A percentile compares a stretch with the other conserved stretches of the same genome.
Conservation (phyloP, 2,329 filamentous ascomycete genomes). For the Bipolaris oryzae region DNA sequence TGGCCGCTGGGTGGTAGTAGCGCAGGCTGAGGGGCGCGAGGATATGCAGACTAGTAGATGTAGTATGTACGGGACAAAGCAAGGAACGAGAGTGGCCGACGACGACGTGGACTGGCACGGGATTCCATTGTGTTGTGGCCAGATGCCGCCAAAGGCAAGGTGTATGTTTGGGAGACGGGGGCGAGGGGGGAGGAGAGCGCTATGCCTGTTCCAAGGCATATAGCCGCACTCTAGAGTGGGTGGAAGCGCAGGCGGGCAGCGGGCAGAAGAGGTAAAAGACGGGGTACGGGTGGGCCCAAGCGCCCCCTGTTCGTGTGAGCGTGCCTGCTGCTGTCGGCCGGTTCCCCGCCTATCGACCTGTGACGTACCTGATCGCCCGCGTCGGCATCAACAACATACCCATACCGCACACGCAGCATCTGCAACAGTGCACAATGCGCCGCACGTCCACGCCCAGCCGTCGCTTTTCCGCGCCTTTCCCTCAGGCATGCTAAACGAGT, state of each 20-base stretch:
- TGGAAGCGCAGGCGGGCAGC: background rate
- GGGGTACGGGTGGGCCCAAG: slow-evolving; percentile 13
- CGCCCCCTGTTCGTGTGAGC: background rate
- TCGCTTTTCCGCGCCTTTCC: background rate
- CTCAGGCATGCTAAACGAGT: background rate
- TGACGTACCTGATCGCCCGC: slow-evolving; percentile 25
- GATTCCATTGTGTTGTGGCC: background rate
- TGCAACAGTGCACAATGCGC: background rate
- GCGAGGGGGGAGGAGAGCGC: slow-evolving; percentile 17
- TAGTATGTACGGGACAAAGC: slow-evolving; percentile 5
- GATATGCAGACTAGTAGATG: slow-evolving; percentile 7
- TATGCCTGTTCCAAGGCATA: slow-evolving; percentile 7
- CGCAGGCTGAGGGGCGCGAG: background rate
- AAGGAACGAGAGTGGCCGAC: background rate
- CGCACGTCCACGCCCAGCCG: background rate
- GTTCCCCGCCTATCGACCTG: slow-evolving; percentile 8
- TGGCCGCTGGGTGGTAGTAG: slow-evolving; percentile 9
- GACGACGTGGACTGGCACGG: background rate
- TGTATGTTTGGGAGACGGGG: slow-evolving; percentile 3
- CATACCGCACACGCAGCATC: no score
- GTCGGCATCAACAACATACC: background rate
- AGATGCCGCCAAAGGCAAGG: slow-evolving; percentile 1
- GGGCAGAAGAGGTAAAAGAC: slow-evolving; percentile 1
- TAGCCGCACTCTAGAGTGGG: slow-evolving; percentile 4
- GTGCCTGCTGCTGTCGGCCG: background rate